Evolutionary conservation across 1,284 basidiomycete genomes (phyloP).

Genomic region (Cryptococcus floricola): DNA sequence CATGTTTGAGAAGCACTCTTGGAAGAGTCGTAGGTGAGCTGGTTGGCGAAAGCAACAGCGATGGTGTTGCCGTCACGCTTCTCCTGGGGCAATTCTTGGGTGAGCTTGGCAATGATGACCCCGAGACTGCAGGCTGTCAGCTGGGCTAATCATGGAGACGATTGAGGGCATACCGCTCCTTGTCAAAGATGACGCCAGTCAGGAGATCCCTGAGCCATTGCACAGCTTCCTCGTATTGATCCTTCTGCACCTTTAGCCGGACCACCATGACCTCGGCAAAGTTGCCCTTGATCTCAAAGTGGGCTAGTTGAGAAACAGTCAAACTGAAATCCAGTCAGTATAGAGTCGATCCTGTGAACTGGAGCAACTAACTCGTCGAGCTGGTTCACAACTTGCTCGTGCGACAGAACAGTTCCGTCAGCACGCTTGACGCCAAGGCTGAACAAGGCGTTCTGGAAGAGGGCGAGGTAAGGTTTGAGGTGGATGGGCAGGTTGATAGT

Average conservation of each 20-base stretch:
- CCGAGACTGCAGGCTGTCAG: conserved; percentile 58
- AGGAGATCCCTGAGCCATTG: conserved; percentile 86
- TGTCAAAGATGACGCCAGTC: conserved; percentile 75
- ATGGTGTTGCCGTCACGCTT: conserved; percentile 87
- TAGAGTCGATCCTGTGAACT: background rate
- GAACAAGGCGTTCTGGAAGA: conserved; percentile 86
- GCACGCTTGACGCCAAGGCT: conserved; percentile 74
- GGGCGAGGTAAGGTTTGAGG: conserved; percentile 73
- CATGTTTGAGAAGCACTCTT: conserved; percentile 70
- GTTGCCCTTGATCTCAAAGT: conserved; percentile 63
- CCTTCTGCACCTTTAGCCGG: conserved; percentile 76
- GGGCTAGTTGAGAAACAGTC: conserved; percentile 80
- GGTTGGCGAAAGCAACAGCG: conserved; percentile 66
- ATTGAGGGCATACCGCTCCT: conserved; percentile 62
- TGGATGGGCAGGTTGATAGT: conserved; percentile 64
- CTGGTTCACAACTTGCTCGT: conserved; percentile 86
- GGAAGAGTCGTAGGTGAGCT: conserved; percentile 63
- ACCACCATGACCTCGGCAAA: conserved; percentile 76
- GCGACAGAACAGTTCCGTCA: conserved; percentile 66
- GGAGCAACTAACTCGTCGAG: conserved; percentile 62
- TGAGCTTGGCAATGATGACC: conserved; percentile 81
- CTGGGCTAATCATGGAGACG: background rate
- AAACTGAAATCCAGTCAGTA: conserved; percentile 50
- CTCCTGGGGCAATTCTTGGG: conserved; percentile 86
- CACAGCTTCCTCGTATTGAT: conserved; percentile 75